These are phyloP conservation scores for Podochytrium sp. DNA, from an alignment of 192 early-diverging fungal species.

Conservation along the genomic window DNA sequence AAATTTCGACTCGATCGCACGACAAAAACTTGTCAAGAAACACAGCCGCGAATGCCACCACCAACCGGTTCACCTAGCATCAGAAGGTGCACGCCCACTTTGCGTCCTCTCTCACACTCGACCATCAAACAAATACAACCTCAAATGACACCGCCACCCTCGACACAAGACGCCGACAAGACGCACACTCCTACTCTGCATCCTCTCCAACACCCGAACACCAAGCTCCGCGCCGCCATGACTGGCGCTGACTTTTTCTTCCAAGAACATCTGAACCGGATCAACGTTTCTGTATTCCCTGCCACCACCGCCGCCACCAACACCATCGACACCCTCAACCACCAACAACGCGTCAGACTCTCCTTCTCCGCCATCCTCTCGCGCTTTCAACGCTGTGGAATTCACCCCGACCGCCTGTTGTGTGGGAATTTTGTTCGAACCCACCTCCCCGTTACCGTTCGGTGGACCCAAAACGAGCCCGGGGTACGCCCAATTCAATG, in stretches of 20 bases:
- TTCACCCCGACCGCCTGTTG: neutral
- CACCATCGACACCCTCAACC: neutral
- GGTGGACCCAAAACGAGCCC: slow-evolving; percentile 5
- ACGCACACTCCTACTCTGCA: neutral
- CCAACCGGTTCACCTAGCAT: no score
- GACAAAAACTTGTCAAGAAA: no score
- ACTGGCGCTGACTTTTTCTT: no score
- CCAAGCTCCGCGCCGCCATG: neutral
- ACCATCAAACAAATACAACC: neutral
- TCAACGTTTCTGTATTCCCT: neutral
- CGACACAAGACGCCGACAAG: neutral
- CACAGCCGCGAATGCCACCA: no score
- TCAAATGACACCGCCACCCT: neutral
- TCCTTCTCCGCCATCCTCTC: no score
- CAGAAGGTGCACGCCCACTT: no score
- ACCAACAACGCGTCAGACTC: no score
- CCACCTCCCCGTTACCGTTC: neutral
- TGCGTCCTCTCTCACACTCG: no score
- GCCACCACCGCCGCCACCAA: no score
- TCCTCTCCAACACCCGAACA: neutral
- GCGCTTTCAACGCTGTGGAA: neutral
- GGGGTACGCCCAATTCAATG: neutral
- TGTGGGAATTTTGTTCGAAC: neutral
- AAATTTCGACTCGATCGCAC: no score
- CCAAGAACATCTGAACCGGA: no score